Conservation (phyloP, 352 stramenopile genomes). For the Globisporangium heterothallicum region DNA sequence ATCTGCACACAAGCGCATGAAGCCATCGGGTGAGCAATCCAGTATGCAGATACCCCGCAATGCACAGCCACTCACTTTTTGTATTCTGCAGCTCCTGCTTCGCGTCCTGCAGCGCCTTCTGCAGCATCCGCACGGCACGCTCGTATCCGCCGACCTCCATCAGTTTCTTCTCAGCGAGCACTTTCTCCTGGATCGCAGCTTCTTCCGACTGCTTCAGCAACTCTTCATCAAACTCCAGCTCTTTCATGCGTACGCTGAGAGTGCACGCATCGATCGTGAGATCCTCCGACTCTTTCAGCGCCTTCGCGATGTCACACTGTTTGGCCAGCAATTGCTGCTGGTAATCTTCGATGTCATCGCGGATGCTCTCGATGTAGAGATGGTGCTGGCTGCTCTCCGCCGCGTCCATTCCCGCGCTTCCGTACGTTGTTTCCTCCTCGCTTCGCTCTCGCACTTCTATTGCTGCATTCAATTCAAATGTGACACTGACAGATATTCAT, state of each 20-base stretch:
- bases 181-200: conserved; percentile 42
- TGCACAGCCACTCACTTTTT: conserved; percentile 39
- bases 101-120: conserved; percentile 41
- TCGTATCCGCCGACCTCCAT: conserved; percentile 65
- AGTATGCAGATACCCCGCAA: no score
- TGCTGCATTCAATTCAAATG: no score
- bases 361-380: conserved; percentile 34
- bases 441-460: no score
- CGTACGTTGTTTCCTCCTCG: no score
- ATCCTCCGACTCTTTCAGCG: conserved; percentile 38
- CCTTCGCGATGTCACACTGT: conserved; percentile 26
- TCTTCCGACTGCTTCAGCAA: conserved; percentile 38
- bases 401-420: conserved; percentile 17
- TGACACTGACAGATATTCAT: no score
- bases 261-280: conserved; percentile 44
- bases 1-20: conserved; percentile 19
- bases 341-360: conserved; percentile 27
- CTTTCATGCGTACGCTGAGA: conserved; percentile 45
- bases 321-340: conserved; percentile 34
- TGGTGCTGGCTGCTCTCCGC: conserved; percentile 27
- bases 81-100: conserved; percentile 50
- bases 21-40: no score
- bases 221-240: conserved; percentile 59
- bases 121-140: conserved; percentile 44
- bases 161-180: conserved; percentile 51